These are phyloP conservation scores for Claviceps sp. DNA, from an alignment of 2,329 filamentous ascomycete genomes.

Conservation along the genomic window DNA sequence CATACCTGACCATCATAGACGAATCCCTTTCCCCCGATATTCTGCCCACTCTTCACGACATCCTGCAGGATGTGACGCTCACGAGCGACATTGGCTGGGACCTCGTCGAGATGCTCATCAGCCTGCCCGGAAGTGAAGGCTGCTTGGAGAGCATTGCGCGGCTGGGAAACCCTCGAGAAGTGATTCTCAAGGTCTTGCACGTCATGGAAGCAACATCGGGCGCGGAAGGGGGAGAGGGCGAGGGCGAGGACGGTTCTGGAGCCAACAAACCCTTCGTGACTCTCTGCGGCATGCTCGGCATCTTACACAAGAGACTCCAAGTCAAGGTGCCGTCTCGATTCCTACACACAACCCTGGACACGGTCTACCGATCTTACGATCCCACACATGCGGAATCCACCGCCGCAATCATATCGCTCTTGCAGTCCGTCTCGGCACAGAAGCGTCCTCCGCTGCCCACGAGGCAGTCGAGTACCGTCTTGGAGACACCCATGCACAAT, in stretches of 20 bases:
- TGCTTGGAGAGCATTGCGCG: constrained; percentile 64
- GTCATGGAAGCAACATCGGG: constrained; percentile 42
- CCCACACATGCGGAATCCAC: constrained; percentile 54
- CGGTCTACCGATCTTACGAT: constrained; percentile 53
- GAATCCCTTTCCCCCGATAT: constrained; percentile 55
- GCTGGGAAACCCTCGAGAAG: constrained; percentile 68
- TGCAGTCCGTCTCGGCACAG: constrained; percentile 54
- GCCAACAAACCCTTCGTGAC: constrained; percentile 46
- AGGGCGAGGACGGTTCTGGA: constrained; percentile 23
- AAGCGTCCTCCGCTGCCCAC: constrained; percentile 50
- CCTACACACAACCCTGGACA: constrained; percentile 61
- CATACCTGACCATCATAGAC: constrained; percentile 67
- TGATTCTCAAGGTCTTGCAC: constrained; percentile 69
- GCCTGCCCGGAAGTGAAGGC: constrained; percentile 51
- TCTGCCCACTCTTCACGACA: constrained; percentile 53
- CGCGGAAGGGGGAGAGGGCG: constrained; percentile 19
- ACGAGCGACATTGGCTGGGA: constrained; percentile 77
- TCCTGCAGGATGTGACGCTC: constrained; percentile 53
- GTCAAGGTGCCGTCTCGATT: constrained; percentile 70
- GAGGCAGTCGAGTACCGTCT: constrained; percentile 43
- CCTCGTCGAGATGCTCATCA: constrained; percentile 60
- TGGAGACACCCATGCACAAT: constrained; percentile 41
- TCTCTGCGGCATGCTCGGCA: constrained; percentile 57
- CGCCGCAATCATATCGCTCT: constrained; percentile 54
- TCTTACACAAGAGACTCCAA: constrained; percentile 60